Conservation (phyloP, 139 green algal species). For the Pleodorina starrii region DNA sequence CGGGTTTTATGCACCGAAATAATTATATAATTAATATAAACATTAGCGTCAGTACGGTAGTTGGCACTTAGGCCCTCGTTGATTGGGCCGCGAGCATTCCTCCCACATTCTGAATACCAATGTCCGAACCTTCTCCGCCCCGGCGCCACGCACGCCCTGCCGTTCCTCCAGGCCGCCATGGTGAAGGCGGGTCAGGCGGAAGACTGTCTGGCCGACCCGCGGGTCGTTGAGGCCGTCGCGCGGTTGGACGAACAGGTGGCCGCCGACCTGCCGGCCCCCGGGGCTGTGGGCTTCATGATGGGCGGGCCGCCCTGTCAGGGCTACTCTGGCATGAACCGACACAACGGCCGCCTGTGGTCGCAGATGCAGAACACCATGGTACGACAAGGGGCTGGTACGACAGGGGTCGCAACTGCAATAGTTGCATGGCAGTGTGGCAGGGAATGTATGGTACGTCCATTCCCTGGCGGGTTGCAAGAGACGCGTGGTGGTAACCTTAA, state of each 20-base stretch:
- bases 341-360: conserved; percentile 97
- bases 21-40: too few species aligned
- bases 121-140: too few species aligned
- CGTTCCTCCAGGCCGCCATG: conserved; percentile 91
- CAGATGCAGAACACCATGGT: conserved; percentile 98
- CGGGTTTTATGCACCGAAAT: too few species aligned
- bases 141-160: too few species aligned
- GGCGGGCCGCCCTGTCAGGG: conserved; percentile 97
- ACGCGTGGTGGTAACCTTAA: too few species aligned
- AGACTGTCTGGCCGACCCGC: conserved; percentile 79
- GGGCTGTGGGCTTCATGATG: conserved; percentile 96
- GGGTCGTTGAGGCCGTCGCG: conserved; percentile 51
- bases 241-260: conserved; percentile 33
- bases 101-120: too few species aligned
- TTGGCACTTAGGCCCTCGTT: too few species aligned
- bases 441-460: too few species aligned
- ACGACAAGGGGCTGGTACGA: background rate
- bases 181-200: conserved; percentile 73
- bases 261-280: conserved; percentile 81
- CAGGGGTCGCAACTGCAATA: background rate
- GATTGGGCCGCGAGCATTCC: too few species aligned
- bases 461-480: too few species aligned
- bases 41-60: too few species aligned
- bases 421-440: too few species aligned
- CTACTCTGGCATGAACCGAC: conserved; percentile 98